phyloP scores from a whole-genome alignment of 2,329 filamentous ascomycete genomes.

The Venturia aucupariae region DNA sequence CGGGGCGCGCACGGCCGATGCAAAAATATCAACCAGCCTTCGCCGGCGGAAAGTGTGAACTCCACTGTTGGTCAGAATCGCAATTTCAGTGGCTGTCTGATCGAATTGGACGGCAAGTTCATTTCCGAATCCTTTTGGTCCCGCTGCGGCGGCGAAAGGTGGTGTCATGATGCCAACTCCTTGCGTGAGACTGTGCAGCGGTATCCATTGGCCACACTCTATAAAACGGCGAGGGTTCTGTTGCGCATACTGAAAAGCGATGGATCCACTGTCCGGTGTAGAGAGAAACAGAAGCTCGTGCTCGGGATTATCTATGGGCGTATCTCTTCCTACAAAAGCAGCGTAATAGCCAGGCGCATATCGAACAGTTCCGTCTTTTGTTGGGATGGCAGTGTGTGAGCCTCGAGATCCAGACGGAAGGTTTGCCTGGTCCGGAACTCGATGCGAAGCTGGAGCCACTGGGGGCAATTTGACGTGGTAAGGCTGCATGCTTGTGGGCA shows the following conservation, averaged over 20 bases:
- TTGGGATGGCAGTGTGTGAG: slow-evolving; percentile 27
- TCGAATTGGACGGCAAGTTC: slow-evolving; percentile 97
- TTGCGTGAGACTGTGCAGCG: slow-evolving; percentile 63
- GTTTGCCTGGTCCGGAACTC: neutral
- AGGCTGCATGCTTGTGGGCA: slow-evolving; percentile 94
- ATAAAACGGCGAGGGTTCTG: slow-evolving; percentile 52
- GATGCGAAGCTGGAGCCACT: slow-evolving; percentile 20
- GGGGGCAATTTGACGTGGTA: slow-evolving; percentile 94
- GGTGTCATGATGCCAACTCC: slow-evolving; percentile 69
- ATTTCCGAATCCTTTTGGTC: slow-evolving; percentile 77
- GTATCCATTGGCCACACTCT: slow-evolving; percentile 74
- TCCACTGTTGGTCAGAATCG: slow-evolving; percentile 82
- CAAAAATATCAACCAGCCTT: slow-evolving; percentile 85
- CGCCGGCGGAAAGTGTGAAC: slow-evolving; percentile 78
- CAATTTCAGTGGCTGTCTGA: slow-evolving; percentile 69
- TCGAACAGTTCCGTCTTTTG: slow-evolving; percentile 30
- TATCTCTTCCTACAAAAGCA: slow-evolving; percentile 62
- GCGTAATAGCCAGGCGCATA: slow-evolving; percentile 89
- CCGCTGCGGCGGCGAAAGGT: slow-evolving; percentile 57
- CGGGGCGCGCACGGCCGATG: slow-evolving; percentile 58
- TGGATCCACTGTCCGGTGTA: slow-evolving; percentile 78
- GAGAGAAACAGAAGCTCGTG: slow-evolving; percentile 69
- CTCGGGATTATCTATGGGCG: slow-evolving; percentile 33
- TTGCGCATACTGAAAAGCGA: slow-evolving; percentile 49
- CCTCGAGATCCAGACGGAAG: slow-evolving; percentile 11